Evolutionary conservation across 2,329 filamentous ascomycete species (phyloP).

Genomic region (Xylaria sp.): DNA sequence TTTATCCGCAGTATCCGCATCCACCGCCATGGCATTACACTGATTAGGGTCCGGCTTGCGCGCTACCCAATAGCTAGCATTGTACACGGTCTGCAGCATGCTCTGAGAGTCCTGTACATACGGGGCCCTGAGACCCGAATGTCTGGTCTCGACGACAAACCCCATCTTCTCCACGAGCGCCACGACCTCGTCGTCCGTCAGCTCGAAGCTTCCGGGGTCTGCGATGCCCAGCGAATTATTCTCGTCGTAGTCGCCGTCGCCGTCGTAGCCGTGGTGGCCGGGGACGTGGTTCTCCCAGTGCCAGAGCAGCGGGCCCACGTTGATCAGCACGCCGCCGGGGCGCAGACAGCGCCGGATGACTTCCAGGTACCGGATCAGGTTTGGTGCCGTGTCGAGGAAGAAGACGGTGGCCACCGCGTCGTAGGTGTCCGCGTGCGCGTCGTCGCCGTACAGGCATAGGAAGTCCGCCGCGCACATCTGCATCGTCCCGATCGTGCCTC

Average conservation of each 20-base stretch:
- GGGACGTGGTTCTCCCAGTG: slow-evolving; percentile 85
- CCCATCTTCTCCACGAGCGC: slow-evolving; percentile 78
- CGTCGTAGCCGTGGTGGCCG: slow-evolving; percentile 64
- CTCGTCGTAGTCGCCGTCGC: slow-evolving; percentile 61
- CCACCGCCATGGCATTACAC: no score
- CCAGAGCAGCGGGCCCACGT: slow-evolving; percentile 92
- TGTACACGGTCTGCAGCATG: slow-evolving; percentile 87
- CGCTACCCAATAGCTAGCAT: slow-evolving; percentile 85
- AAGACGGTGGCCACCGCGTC: slow-evolving; percentile 91
- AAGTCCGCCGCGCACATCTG: slow-evolving; percentile 95
- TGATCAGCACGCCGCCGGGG: slow-evolving; percentile 83
- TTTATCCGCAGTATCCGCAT: not conserved
- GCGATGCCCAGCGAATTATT: slow-evolving; percentile 74
- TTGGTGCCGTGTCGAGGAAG: slow-evolving; percentile 97
- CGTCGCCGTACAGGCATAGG: slow-evolving; percentile 80
- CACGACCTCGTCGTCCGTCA: slow-evolving; percentile 89
- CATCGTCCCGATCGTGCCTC: slow-evolving; percentile 71
- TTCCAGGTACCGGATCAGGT: slow-evolving; percentile 89
- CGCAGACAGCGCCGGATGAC: slow-evolving; percentile 82
- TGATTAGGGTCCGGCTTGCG: slow-evolving; percentile 66
- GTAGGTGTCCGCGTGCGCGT: slow-evolving; percentile 70
- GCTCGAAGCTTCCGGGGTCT: slow-evolving; percentile 89
- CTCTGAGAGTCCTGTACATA: slow-evolving; percentile 89
- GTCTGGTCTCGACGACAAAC: slow-evolving; percentile 75
- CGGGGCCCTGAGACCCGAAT: slow-evolving; percentile 72